Conservation (phyloP, 2,329 filamentous ascomycete species). For the Celoporthe dispersa region DNA sequence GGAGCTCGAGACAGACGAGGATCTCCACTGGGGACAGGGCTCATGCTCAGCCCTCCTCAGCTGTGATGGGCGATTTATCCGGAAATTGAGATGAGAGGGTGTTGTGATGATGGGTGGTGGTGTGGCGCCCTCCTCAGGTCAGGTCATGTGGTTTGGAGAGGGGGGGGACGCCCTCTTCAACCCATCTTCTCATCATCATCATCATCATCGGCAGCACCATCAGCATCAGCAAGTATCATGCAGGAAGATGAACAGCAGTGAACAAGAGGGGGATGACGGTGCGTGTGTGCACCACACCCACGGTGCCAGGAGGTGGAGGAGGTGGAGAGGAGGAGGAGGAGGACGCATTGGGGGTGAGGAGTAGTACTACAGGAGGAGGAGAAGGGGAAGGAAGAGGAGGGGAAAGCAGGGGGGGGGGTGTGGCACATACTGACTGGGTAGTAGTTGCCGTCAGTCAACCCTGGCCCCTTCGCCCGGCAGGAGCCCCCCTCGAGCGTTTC, state of each 20-base stretch:
- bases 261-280: neutral
- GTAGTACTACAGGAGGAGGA: neutral
- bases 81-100: neutral
- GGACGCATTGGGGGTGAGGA: neutral
- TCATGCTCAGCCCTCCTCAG: constrained; percentile 11
- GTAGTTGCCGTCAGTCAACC: neutral
- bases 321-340: neutral
- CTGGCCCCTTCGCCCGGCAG: neutral
- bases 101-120: neutral
- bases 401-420: neutral
- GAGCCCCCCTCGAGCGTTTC: neutral
- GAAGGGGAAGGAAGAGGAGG: neutral
- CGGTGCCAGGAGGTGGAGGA: neutral
- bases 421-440: neutral
- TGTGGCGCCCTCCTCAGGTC: neutral
- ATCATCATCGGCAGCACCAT: neutral
- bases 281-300: neutral
- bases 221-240: neutral
- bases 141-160: neutral
- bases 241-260: neutral
- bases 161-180: neutral
- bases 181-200: neutral
- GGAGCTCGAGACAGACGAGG: constrained; percentile 18
- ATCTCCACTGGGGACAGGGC: constrained; percentile 14
- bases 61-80: neutral